Evolutionary conservation across 805 yeast genomes (phyloP), one percentile per base, ranked within the genome.

Genomic region (Pichia sporocuriosa): DNA sequence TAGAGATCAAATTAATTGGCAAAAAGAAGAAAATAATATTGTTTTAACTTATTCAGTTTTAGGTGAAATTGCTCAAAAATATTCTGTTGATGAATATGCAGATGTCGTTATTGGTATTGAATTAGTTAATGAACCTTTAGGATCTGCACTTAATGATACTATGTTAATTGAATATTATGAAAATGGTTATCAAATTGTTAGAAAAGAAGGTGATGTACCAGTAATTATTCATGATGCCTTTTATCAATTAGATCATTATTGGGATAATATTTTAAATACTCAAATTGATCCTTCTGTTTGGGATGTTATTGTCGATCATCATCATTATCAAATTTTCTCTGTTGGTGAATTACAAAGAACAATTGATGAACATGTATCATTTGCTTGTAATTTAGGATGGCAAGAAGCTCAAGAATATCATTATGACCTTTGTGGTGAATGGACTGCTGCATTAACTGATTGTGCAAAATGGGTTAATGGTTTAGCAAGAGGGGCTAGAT

Each of bases 401-500:
- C 58, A 63, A 38, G 64, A 72, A 30, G 44, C 56, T 11, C 44
- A 53, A 32, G 87, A 84, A 59, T 62, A 68, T 53, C 86, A 83
- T 61, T 84, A 90, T 85, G 73, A 74, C 40, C 69, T 88, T 25
- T 73, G 77, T 35, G 97, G 96, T 47, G 96, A 88, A 67, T 89
- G 90, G 85, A 69, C 85, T 20, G 95, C 88, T 11, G 97, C 97
- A 1, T 70, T 89, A 50, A 88, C 96, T 3, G 96, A 89, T 65
- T 89, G 97, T 68, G 76, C 93, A 6, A 70, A 71, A 44, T 83
- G 95, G 95, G 66, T 89, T 36, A 89, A 89, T 55, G 96, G 97
- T 57, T 89, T 83, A 17, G 80, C 79, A 41, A 67, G 78, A 45
- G 95, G 95, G 46, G 79, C 95, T 25, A 76, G 96, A 56, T 87